Conservation (phyloP, 2,329 filamentous ascomycete genomes). For the Ophiostoma sp. region DNA sequence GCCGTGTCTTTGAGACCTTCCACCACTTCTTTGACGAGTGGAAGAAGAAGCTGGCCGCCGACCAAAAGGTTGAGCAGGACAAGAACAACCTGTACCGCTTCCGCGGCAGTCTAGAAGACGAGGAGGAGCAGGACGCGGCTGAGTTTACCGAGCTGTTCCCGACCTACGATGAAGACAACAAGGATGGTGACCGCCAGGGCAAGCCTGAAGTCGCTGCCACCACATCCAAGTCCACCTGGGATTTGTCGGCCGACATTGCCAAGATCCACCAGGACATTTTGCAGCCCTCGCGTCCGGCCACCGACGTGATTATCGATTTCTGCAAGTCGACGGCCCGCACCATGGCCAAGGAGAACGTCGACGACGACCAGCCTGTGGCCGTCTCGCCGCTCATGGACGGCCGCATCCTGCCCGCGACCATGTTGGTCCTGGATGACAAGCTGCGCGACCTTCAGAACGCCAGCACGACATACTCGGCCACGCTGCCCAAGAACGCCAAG, state of each 20-base stretch:
- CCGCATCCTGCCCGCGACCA: conserved; percentile 63
- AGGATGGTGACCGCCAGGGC: conserved; percentile 27
- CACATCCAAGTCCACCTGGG: conserved; percentile 44
- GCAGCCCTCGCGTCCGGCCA: conserved; percentile 43
- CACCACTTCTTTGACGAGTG: conserved; percentile 76
- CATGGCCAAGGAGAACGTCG: conserved; percentile 34
- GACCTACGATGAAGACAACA: conserved; percentile 58
- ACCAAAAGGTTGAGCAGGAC: conserved; percentile 72
- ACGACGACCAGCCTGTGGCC: conserved; percentile 19
- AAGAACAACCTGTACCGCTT: conserved; percentile 82
- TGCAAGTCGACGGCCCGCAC: conserved; percentile 47
- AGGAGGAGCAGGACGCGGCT: conserved; percentile 70
- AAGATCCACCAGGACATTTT: conserved; percentile 60
- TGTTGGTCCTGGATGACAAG: conserved; percentile 66
- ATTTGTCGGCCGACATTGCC: conserved; percentile 62
- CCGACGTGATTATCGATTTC: conserved; percentile 47
- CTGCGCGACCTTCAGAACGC: conserved; percentile 36
- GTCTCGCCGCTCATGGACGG: conserved; percentile 46
- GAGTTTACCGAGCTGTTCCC: conserved; percentile 84
- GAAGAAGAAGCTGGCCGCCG: conserved; percentile 72
- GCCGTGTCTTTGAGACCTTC: conserved; percentile 65
- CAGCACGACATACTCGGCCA: conserved; percentile 3
- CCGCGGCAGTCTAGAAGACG: conserved; percentile 72
- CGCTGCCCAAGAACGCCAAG: conserved; percentile 35
- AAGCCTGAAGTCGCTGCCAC: neutral